Evolutionary conservation across 495 filamentous ascomycete genomes (phyloP), one percentile per base, ranked within the genome.

Genomic region (Penicillium waksmanii): DNA sequence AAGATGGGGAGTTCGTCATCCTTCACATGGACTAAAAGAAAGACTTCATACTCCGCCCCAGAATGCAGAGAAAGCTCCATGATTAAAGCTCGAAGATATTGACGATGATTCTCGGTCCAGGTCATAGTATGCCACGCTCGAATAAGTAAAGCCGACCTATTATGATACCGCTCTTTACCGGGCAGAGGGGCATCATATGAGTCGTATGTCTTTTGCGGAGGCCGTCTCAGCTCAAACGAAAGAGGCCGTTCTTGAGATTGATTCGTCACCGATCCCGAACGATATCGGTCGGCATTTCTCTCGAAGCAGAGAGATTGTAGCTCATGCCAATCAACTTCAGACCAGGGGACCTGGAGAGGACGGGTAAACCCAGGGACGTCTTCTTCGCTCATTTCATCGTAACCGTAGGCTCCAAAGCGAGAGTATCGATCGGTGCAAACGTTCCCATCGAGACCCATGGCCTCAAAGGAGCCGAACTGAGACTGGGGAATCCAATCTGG

Each of bases 11-110:
- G 65, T 31, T 73, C 65, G 49, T 72, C 56, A 53, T 92, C 84
- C 58, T 87, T 90, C 57, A 90, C 82, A 50, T 95, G 87, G 21
- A 94, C 82, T 54, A 93, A 80, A 4, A 95, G 73, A 62, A 88
- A 89, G 34, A 95, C 83, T 63, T 90, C 80, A 67, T 92, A 94
- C 73, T 92, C 87, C 11, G 85, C 89, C 3, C 92, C 91, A 8
- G 88, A 86, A 49, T 84, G 80, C 13, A 96, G 72, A 5, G 83
- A 84, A 27, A 93, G 73, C 69, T 95, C 92, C 18, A 84, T 86
- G 60, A 95, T 82, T 52, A 94, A 74, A 3, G 90, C 81, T 18
- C 91, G 87, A 47, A 96, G 84, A 12, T 85, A 82, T 61, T 87
- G 81, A 59, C 85, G 83, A 62, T 92, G 88, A 64, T 91, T 87